Evolutionary conservation across 306 rosid species (phyloP).

Genomic region (Arachis stenosperma): DNA sequence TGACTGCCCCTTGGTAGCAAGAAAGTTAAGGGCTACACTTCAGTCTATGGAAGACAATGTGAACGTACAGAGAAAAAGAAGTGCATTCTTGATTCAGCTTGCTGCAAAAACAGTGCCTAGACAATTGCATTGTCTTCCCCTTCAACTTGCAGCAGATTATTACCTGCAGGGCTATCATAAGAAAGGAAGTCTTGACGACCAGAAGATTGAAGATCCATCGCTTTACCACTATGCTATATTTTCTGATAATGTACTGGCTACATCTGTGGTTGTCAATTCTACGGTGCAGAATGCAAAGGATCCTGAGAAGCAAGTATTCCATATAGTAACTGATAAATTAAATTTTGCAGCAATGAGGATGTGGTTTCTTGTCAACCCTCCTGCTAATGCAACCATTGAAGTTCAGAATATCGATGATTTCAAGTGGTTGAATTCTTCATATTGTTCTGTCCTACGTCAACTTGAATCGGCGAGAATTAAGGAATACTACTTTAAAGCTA

Average conservation of each 20-base stretch:
- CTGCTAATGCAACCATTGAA: slow-evolving; percentile 69
- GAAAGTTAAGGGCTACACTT: slow-evolving; percentile 87
- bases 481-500: slow-evolving; percentile 95
- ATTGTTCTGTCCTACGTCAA: slow-evolving; percentile 94
- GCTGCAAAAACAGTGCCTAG: slow-evolving; percentile 94
- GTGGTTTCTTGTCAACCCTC: slow-evolving; percentile 94
- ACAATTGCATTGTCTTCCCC: slow-evolving; percentile 87
- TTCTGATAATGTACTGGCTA: slow-evolving; percentile 92
- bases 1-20: slow-evolving; percentile 70
- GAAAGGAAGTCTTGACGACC: slow-evolving; percentile 52
- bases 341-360: slow-evolving; percentile 89
- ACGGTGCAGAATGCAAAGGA: slow-evolving; percentile 81
- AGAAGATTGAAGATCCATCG: slow-evolving; percentile 78
- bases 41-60: slow-evolving; percentile 86
- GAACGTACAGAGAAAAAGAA: slow-evolving; percentile 68
- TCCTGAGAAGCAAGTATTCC: slow-evolving; percentile 90
- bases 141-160: slow-evolving; percentile 84
- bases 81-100: slow-evolving; percentile 89
- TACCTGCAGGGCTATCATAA: slow-evolving; percentile 69
- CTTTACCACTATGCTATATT: slow-evolving; percentile 92
- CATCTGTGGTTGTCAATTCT: slow-evolving; percentile 96
- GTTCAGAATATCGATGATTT: slow-evolving; percentile 91
- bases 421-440: slow-evolving; percentile 96
- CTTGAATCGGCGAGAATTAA: slow-evolving; percentile 90
- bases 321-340: slow-evolving; percentile 88